phyloP scores from a whole-genome alignment of 257 asterid genomes.

The Nicotiana sylvestris region DNA sequence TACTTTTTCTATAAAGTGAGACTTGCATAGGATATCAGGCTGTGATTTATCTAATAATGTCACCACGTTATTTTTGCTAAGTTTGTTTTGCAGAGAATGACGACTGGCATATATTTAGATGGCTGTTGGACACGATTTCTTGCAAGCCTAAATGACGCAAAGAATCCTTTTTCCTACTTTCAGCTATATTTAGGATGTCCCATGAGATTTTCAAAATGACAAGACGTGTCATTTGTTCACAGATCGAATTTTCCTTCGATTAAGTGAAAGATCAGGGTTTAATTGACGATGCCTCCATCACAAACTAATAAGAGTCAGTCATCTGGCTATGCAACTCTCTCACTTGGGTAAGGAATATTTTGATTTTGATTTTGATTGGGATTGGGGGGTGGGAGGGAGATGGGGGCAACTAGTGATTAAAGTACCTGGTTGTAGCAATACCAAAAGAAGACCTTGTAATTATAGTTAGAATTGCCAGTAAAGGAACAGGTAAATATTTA shows the following conservation, averaged over 20 bases:
- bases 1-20: slow-evolving; percentile 31
- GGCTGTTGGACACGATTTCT: slow-evolving; percentile 24
- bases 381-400: background rate
- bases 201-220: background rate
- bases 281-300: background rate
- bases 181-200: slow-evolving; percentile 12
- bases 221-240: background rate
- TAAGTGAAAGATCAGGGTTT: background rate
- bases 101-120: slow-evolving; percentile 18
- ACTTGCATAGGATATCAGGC: slow-evolving; percentile 19
- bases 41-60: slow-evolving; percentile 17
- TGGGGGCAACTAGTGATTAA: background rate
- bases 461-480: too few species aligned
- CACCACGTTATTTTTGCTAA: slow-evolving; percentile 27
- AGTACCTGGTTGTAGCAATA: background rate
- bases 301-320: background rate
- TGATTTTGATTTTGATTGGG: too few species aligned
- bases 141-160: slow-evolving; percentile 1
- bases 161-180: background rate
- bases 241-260: background rate
- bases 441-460: background rate
- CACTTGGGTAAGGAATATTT: background rate
- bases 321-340: background rate
- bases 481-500: background rate
- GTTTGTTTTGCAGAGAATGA: slow-evolving; percentile 25